Evolutionary conservation across 768 basidiomycete species (phyloP).

Genomic region (Phaffia tasmanica): DNA sequence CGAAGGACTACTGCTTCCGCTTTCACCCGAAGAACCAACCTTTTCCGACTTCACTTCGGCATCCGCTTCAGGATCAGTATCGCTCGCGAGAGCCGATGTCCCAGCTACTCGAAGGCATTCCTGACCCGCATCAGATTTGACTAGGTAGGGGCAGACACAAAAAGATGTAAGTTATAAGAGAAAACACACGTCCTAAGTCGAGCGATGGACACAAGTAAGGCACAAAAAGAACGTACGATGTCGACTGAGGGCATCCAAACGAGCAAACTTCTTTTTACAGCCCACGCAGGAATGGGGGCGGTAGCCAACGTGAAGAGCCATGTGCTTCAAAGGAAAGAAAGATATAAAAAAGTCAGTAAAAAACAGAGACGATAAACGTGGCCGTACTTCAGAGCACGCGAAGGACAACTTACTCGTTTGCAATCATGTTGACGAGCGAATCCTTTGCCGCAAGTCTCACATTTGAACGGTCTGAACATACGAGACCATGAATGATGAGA

Average conservation of each 20-base stretch:
- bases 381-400: slow-evolving; percentile 40
- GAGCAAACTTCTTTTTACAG: slow-evolving; percentile 82
- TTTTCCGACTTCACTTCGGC: neutral
- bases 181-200: slow-evolving; percentile 2
- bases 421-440: slow-evolving; percentile 4
- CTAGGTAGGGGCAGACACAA: slow-evolving; percentile 38
- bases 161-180: slow-evolving; percentile 3
- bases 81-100: neutral
- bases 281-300: slow-evolving; percentile 87
- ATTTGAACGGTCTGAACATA: slow-evolving; percentile 89
- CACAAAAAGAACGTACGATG: slow-evolving; percentile 56
- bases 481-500: too few species aligned
- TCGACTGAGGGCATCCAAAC: slow-evolving; percentile 87
- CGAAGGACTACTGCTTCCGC: too few species aligned
- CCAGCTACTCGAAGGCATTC: slow-evolving; percentile 46
- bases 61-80: neutral
- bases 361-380: neutral
- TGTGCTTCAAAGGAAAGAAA: slow-evolving; percentile 68
- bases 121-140: slow-evolving; percentile 65
- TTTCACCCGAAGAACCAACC: too few species aligned
- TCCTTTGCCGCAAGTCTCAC: slow-evolving; percentile 76
- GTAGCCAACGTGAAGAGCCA: slow-evolving; percentile 84
- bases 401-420: slow-evolving; percentile 47
- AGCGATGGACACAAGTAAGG: neutral
- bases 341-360: neutral